phyloP scores from a whole-genome alignment of 1,139 yeast species.

The Kluyveromyces sp. region DNA sequence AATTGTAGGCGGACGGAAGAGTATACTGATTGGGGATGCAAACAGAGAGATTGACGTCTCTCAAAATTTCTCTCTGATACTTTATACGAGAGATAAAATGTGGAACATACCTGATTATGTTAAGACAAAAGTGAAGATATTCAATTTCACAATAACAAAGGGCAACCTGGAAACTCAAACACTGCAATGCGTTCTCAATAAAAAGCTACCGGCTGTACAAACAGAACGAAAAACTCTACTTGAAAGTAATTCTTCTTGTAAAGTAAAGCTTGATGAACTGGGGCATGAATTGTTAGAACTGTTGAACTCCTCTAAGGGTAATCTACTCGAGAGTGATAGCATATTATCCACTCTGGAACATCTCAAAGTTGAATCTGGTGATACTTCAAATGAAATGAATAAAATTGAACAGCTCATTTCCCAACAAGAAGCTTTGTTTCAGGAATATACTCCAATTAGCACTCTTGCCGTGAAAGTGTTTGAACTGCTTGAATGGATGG shows the following conservation, averaged over 20 bases:
- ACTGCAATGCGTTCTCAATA: constrained; percentile 48
- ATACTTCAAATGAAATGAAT: constrained; percentile 48
- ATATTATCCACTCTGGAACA: constrained; percentile 55
- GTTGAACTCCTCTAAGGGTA: constrained; percentile 52
- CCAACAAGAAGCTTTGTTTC: constrained; percentile 37
- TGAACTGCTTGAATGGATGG: constrained; percentile 39
- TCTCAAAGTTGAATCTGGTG: constrained; percentile 57
- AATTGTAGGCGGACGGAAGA: constrained; percentile 62
- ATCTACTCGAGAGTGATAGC: constrained; percentile 60
- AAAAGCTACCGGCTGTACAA: constrained; percentile 64
- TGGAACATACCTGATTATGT: constrained; percentile 48
- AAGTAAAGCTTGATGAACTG: constrained; percentile 44
- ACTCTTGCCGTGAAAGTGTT: constrained; percentile 47
- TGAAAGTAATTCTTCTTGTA: constrained; percentile 54
- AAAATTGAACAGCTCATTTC: constrained; percentile 32
- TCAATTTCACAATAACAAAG: constrained; percentile 68
- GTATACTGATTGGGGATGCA: constrained; percentile 55
- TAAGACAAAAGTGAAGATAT: constrained; percentile 50
- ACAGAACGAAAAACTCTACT: constrained; percentile 46
- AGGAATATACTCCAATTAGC: constrained; percentile 48
- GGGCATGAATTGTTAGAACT: constrained; percentile 58
- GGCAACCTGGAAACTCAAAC: constrained; percentile 60
- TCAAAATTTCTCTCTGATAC: constrained; percentile 50
- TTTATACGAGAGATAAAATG: constrained; percentile 57
- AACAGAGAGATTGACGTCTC: constrained; percentile 55